These are phyloP conservation scores for Aureobasidium leucospermi DNA, from an alignment of 2,329 filamentous ascomycete genomes.

Conservation along the genomic window DNA sequence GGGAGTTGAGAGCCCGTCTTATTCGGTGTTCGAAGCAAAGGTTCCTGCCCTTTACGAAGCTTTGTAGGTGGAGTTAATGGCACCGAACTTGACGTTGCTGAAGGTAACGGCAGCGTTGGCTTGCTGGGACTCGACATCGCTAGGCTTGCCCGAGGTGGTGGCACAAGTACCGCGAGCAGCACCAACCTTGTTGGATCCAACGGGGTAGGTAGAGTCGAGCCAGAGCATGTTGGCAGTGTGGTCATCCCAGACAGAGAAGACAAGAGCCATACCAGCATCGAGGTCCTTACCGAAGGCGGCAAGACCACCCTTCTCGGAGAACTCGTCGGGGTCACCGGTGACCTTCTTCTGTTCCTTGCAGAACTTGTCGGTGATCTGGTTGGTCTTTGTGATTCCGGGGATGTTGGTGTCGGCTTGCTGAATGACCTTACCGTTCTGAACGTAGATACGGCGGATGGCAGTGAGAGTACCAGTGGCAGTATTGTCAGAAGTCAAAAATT, in stretches of 20 bases:
- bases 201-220: constrained; percentile 48
- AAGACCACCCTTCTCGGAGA: constrained; percentile 50
- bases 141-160: constrained; percentile 18
- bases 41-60: not conserved
- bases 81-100: constrained; percentile 22
- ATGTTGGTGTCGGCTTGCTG: constrained; percentile 30
- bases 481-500: constrained; percentile 25
- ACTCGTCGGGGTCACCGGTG: constrained; percentile 37
- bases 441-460: constrained; percentile 56
- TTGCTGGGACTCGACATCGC: constrained; percentile 17
- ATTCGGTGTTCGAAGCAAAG: not conserved
- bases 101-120: constrained; percentile 19
- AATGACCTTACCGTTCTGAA: constrained; percentile 55
- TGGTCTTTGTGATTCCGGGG: constrained; percentile 40
- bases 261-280: constrained; percentile 54
- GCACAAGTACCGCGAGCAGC: constrained; percentile 20
- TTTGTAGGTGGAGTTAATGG: constrained; percentile 18
- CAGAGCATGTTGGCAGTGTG: constrained; percentile 64
- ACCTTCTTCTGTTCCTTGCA: constrained; percentile 38
- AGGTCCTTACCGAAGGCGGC: constrained; percentile 49
- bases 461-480: constrained; percentile 48
- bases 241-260: constrained; percentile 58
- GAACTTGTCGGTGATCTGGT: constrained; percentile 51
- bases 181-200: constrained; percentile 17
- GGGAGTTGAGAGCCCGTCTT: constrained; percentile 4